Percentiles rank a stretch among this genome's conserved stretches.
Evolutionary conservation across 2,329 filamentous ascomycete genomes (phyloP).

Genomic region (Microsporum canis): DNA sequence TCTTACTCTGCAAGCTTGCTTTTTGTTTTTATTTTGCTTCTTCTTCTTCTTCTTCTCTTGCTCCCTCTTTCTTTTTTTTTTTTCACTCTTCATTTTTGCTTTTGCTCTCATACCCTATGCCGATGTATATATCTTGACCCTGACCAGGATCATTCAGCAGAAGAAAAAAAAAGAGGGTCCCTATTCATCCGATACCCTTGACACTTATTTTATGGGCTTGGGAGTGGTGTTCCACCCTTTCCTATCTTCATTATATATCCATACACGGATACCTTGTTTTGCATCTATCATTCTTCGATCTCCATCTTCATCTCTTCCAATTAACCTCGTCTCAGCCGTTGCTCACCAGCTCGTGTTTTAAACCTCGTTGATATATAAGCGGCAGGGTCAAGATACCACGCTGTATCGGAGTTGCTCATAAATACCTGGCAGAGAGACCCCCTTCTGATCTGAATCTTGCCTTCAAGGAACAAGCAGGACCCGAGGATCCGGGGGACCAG

Average conservation of each 20-base stretch:
- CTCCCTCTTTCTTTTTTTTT: not conserved
- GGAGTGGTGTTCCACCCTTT: not conserved
- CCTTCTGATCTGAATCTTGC: not conserved
- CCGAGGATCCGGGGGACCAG: not conserved
- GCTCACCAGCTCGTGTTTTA: not conserved
- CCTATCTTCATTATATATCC: not conserved
- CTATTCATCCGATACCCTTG: constrained; percentile 6
- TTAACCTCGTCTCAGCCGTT: not conserved
- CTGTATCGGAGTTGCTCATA: not conserved
- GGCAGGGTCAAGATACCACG: not conserved
- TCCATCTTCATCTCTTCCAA: constrained; percentile 2
- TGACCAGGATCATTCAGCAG: constrained; percentile 1
- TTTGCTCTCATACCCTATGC: constrained; percentile 1
- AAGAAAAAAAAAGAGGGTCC: constrained; percentile 6
- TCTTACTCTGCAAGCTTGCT: not conserved
- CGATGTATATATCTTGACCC: constrained; percentile 5
- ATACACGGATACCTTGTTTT: constrained; percentile 1
- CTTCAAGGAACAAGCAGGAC: not conserved
- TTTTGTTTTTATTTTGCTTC: not conserved
- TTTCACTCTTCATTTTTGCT: not conserved
- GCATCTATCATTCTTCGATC: constrained; percentile 1
- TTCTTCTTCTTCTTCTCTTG: constrained; percentile 1
- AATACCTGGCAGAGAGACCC: not conserved
- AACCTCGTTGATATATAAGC: not conserved
- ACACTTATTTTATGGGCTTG: not conserved